Base-by-base conservation (phyloP, 441 rosid genomes). In the Daphne laureola region DNA sequence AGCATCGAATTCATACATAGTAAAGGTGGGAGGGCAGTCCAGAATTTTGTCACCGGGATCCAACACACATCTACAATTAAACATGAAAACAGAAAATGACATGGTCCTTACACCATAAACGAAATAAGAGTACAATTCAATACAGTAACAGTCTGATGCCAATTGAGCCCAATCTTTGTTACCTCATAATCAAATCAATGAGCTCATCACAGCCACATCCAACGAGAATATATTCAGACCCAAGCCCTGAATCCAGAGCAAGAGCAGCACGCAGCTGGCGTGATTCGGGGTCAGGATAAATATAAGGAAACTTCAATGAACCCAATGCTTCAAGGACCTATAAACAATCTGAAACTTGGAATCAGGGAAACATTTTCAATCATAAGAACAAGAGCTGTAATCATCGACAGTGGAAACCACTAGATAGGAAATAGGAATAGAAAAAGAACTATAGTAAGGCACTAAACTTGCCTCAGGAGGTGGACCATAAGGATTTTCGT, bases 171-270 rank as follows among this genome's bases (percentile, higher is more conserved):
- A 1, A 17, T 38, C 40, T 58, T 25, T 35, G 67, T 73, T 41
- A 91, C 98, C 97, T 73, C 97, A 92, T 92, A 56, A 92, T 89
- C 70, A 92, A 73, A 73, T 92, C 98, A 38, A 89, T 92, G 1
- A 92, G 83, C 61, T 92, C 98, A 58, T 92, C 98, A n/a, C 96
- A 95, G 51, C 98, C 98, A 66, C 97, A 92, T 48, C 98, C 98
- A 0, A 70, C 94, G 49, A 92, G 96, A 72, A 89, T 89, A 70
- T 84, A 63, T 45, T 86, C 79, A 41, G 90, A 70, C 67, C 84
- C 98, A 52, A 92, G 80, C 68, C 88, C 90, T 5, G 95, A 87
- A 66, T 83, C 96, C 62, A 45, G 46, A 45, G 98, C 90, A 49
- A 92, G 95, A 8, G 95, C 96, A 47, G 76, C 84, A 46, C 92